Percentiles rank a stretch among this genome's conserved stretches.
Evolutionary conservation across 768 basidiomycete genomes (phyloP).

Genomic region (Boletus reticuloceps): DNA sequence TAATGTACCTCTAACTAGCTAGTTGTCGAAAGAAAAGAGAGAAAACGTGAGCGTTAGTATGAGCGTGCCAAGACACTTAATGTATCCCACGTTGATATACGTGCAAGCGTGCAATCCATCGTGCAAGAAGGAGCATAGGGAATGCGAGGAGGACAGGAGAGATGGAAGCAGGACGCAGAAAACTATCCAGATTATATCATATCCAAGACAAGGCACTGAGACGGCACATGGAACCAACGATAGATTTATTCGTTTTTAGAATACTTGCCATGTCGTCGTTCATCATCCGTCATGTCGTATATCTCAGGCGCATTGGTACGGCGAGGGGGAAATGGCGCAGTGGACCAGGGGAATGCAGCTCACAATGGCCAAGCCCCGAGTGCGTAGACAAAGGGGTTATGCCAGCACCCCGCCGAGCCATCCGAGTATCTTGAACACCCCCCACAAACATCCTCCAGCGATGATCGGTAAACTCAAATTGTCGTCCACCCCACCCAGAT

Average conservation of each 20-base stretch:
- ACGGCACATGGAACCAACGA: too few species aligned
- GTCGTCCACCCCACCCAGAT: constrained; percentile 83
- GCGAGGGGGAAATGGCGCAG: neutral
- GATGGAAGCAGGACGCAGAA: too few species aligned
- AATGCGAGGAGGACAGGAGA: too few species aligned
- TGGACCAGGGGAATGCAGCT: neutral
- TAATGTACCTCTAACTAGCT: too few species aligned
- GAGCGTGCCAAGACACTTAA: too few species aligned
- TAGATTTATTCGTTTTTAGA: too few species aligned
- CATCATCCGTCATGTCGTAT: neutral
- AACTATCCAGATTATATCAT: neutral
- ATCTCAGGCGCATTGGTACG: neutral
- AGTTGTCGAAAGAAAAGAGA: too few species aligned
- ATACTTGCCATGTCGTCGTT: neutral
- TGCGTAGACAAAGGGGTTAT: neutral
- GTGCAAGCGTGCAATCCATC: too few species aligned
- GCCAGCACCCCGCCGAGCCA: constrained; percentile 29
- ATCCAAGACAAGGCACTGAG: neutral
- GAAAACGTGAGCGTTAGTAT: too few species aligned
- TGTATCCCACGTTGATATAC: too few species aligned
- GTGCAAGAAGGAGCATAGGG: too few species aligned
- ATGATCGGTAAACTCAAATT: constrained; percentile 89
- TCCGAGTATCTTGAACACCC: constrained; percentile 43
- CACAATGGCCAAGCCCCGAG: neutral
- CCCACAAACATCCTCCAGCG: constrained; percentile 71